Evolutionary conservation across 306 rosid genomes (phyloP).

Genomic region (Abrus pulchellus): DNA sequence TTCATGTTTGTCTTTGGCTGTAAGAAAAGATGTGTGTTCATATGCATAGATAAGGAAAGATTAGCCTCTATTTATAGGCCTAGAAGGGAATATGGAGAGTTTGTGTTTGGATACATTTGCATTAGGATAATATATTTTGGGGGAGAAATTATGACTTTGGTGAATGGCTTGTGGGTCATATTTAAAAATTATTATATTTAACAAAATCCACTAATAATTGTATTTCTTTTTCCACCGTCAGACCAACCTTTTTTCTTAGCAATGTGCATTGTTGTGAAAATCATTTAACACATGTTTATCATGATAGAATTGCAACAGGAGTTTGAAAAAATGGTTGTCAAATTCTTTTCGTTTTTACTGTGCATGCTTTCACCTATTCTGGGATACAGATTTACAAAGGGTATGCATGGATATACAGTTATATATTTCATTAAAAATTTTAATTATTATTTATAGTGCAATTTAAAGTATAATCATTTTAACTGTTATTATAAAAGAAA

Average conservation of each 20-base stretch:
- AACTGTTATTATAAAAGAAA: no score
- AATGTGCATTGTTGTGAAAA: neutral
- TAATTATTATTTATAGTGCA: neutral
- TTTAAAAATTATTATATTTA: neutral
- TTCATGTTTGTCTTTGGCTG: constrained; percentile 38
- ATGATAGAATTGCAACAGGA: neutral
- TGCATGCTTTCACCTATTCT: neutral
- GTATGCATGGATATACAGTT: no score
- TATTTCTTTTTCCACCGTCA: neutral
- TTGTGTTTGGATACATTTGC: neutral
- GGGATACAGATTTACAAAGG: no score
- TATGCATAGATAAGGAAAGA: neutral
- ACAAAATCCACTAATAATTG: neutral
- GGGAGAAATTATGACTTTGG: neutral
- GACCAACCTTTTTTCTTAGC: constrained; percentile 6
- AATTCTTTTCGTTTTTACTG: neutral
- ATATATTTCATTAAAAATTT: no score
- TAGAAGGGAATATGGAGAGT: neutral
- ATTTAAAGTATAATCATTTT: neutral
- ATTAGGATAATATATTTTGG: neutral
- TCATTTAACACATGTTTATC: neutral
- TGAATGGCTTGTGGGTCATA: constrained; percentile 12
- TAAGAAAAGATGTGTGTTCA: neutral
- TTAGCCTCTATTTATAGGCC: constrained; percentile 16
- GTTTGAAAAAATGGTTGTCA: neutral